Percentiles rank a stretch among this genome's conserved stretches.
These are phyloP conservation scores for Ceratobasidium sp. DNA, from an alignment of 1,284 basidiomycete genomes.

Conservation along the genomic window DNA sequence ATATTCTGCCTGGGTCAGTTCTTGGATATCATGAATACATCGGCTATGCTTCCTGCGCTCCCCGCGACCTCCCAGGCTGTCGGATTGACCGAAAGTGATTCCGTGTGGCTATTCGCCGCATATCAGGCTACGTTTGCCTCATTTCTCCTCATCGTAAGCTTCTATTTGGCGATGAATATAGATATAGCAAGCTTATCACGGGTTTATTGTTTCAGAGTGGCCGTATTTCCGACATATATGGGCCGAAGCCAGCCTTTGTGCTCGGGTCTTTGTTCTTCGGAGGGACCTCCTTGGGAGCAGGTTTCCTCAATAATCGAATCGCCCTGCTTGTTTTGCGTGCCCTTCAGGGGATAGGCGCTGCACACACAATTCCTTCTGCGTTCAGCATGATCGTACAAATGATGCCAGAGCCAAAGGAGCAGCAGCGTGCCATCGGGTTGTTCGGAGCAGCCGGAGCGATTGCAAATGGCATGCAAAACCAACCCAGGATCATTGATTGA, in stretches of 20 bases:
- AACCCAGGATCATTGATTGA: too few relatives aligned
- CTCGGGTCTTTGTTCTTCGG: constrained; percentile 38
- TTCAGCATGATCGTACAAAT: constrained; percentile 56
- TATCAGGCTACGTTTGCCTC: constrained; percentile 38
- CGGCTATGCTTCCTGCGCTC: constrained; percentile 56
- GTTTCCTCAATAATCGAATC: constrained; percentile 40
- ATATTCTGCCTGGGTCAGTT: constrained; percentile 58
- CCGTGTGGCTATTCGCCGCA: constrained; percentile 41
- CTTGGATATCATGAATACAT: constrained; percentile 59
- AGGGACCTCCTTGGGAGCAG: constrained; percentile 37
- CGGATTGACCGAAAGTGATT: constrained; percentile 40
- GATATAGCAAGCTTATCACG: too few relatives aligned
- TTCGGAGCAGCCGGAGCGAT: constrained; percentile 57
- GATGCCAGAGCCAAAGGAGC: constrained; percentile 56
- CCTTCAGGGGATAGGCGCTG: constrained; percentile 41
- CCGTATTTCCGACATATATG: constrained; percentile 42
- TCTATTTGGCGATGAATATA: not conserved
- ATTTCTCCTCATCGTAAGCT: constrained; percentile 38
- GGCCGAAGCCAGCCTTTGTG: constrained; percentile 40
- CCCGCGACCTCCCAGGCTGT: constrained; percentile 50
- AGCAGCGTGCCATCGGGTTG: constrained; percentile 56
- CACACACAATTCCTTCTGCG: constrained; percentile 56
- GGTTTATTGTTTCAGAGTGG: constrained; percentile 23
- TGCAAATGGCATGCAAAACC: constrained; percentile 53
- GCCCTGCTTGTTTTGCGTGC: constrained; percentile 41